Percentiles rank a stretch among this genome's conserved stretches.
Conservation (phyloP, 345 rosid species). For the Brassica juncea region DNA sequence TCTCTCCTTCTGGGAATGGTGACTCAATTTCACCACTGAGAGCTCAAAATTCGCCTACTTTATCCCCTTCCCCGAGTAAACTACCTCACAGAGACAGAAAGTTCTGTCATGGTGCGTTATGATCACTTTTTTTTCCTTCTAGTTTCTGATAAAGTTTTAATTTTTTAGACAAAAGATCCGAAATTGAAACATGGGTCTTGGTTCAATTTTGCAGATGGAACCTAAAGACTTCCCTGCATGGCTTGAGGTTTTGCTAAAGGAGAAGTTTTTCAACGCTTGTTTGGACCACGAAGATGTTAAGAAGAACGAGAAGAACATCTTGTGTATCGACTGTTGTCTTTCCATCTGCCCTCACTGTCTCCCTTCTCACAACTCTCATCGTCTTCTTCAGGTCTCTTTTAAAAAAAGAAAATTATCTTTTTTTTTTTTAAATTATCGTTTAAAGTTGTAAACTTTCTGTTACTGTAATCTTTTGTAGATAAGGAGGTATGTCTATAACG, state of each 20-base stretch:
- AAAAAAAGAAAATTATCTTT: not conserved
- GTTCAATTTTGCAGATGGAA: conserved; percentile 18
- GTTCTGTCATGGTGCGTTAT: conserved; percentile 44
- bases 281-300: conserved; percentile 57
- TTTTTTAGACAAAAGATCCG: not conserved
- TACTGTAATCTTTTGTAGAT: conserved; percentile 46
- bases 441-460: not conserved
- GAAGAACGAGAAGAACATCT: conserved; percentile 84
- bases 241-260: conserved; percentile 61
- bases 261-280: conserved; percentile 87
- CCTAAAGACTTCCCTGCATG: conserved; percentile 36
- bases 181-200: conserved; percentile 28
- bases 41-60: conserved; percentile 31
- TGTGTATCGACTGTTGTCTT: conserved; percentile 76
- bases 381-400: conserved; percentile 66
- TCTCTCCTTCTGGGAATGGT: conserved; percentile 42
- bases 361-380: conserved; percentile 63
- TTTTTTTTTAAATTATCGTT: not conserved
- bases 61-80: conserved; percentile 19
- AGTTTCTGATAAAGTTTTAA: not conserved
- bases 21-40: conserved; percentile 34
- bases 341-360: conserved; percentile 84
- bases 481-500: conserved; percentile 87
- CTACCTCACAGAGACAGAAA: not conserved
- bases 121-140: not conserved